Evolutionary conservation across 2,329 filamentous ascomycete genomes (phyloP), one percentile per base, ranked within the genome.

Genomic region (Chaetomiaceae sp.): DNA sequence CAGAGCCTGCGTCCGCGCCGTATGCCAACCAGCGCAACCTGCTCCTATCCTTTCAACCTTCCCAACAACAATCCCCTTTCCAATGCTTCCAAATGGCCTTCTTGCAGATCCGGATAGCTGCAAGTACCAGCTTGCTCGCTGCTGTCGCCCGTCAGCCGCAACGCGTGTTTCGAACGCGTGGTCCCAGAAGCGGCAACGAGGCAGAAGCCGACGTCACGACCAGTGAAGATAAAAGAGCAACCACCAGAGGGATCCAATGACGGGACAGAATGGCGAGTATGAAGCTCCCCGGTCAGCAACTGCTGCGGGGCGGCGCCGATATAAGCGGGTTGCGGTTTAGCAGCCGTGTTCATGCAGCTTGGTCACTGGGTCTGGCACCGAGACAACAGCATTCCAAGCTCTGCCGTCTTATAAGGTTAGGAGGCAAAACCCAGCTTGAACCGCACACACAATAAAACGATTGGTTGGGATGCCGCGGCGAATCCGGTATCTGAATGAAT

Each of bases 331-430:
- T 48, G 56, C 46, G 51, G 55, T 58, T 61, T 50, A 59, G 43
- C 47, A 58, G 53, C 37, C 61, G 61, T 58, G 57, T 60, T 62
- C 55, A 60, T 61, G 58, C 51, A 56, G 53, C 43, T 46, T 32
- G 33, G 32, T 48, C 43, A 50, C 25, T 41, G 23, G 41, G 25
- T n/a, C 43, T 49, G 33, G 32, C 25, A 45, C 38, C 46, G 34
- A 44, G 42, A 55, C 46, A 49, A 36, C 10, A 11, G 43, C 45
- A 54, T 47, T 49, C 44, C 55, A 48, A 38, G 29, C 25, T 37
- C n/a, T 21, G 18, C 48, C 37, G 40, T 40, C 43, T 43, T 48
- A 18, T 47, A 37, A 46, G 49, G 20, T 30, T 16, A 36, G 18
- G 18, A 10, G 27, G 38, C 38, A 38, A 48, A n/a, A 29, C 20